Conservation (phyloP, 225 moss, liverwort and hornwort species). For the Sphagnum contortum region DNA sequence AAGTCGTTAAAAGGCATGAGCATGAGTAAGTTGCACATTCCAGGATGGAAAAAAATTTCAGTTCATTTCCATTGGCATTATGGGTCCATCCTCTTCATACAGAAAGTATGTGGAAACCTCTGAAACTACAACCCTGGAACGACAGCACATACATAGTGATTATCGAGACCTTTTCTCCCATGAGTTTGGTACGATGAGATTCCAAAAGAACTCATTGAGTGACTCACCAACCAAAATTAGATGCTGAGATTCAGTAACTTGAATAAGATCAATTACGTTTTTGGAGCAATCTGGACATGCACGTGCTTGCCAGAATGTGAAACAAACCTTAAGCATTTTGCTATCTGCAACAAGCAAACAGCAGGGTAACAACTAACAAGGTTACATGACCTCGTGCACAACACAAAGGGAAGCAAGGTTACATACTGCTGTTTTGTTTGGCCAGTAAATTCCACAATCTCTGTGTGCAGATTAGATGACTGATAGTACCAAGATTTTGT, state of each 20-base stretch:
- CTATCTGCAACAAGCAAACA: too few species aligned
- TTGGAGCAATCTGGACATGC: too few species aligned
- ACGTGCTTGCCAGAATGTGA: too few species aligned
- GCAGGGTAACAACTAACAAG: too few species aligned
- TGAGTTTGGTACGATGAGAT: slow-evolving; percentile 30
- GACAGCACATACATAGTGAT: slow-evolving; percentile 20
- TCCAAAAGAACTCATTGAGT: slow-evolving; percentile 25
- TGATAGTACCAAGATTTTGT: slow-evolving; percentile 38
- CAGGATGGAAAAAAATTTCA: not conserved
- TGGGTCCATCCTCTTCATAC: too few species aligned
- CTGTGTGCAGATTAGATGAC: slow-evolving; percentile 40
- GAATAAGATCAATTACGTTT: not conserved
- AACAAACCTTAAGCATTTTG: too few species aligned
- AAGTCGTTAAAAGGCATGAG: not conserved
- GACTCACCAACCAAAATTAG: not conserved
- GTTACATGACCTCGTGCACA: slow-evolving; percentile 26
- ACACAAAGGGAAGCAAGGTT: slow-evolving; percentile 39
- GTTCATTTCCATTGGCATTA: too few species aligned
- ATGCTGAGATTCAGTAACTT: too few species aligned
- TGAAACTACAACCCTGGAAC: too few species aligned
- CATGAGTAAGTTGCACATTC: not conserved
- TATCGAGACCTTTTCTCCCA: slow-evolving; percentile 25
- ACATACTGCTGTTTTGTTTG: slow-evolving; percentile 47
- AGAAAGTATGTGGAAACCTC: too few species aligned
- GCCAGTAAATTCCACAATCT: slow-evolving; percentile 31